Percentiles rank a stretch among this genome's conserved stretches.
Evolutionary conservation across 352 stramenopile species (phyloP).

Genomic region (Sclerospora graminicola): DNA sequence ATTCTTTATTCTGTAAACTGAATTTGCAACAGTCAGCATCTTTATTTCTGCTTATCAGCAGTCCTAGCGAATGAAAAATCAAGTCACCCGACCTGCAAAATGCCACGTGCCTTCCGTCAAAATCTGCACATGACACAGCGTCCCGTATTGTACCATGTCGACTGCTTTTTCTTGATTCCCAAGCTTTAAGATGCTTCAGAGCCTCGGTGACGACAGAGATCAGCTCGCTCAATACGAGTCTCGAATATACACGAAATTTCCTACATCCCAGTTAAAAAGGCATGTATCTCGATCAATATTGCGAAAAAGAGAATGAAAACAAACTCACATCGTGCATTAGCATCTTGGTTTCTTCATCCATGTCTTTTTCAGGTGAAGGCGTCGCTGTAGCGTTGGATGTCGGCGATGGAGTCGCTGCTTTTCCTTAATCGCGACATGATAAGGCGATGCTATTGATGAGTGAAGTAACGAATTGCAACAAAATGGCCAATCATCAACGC

Average conservation of each 20-base stretch:
- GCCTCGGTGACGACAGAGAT: conserved; percentile 54
- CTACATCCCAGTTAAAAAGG: conserved; percentile 21
- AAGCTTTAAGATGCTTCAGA: conserved; percentile 42
- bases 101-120: conserved; percentile 80
- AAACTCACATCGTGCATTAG: conserved; percentile 26
- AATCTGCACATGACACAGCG: conserved; percentile 73
- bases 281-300: conserved; percentile 1
- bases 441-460: conserved; percentile 2
- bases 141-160: conserved; percentile 68
- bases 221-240: conserved; percentile 57
- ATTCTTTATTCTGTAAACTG: conserved; percentile 69
- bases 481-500: conserved; percentile 5
- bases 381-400: neutral
- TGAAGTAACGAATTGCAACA: neutral
- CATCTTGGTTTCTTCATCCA: conserved; percentile 22
- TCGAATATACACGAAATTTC: conserved; percentile 82
- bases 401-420: neutral
- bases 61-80: neutral
- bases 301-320: neutral
- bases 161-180: conserved; percentile 37
- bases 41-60: neutral
- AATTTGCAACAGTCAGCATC: neutral
- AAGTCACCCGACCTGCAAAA: conserved; percentile 45
- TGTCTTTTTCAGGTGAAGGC: neutral
- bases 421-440: no score